Evolutionary conservation across 1,139 yeast genomes (phyloP), one percentile per base, ranked within the genome.

Genomic region (Candida tetrigidarum): DNA sequence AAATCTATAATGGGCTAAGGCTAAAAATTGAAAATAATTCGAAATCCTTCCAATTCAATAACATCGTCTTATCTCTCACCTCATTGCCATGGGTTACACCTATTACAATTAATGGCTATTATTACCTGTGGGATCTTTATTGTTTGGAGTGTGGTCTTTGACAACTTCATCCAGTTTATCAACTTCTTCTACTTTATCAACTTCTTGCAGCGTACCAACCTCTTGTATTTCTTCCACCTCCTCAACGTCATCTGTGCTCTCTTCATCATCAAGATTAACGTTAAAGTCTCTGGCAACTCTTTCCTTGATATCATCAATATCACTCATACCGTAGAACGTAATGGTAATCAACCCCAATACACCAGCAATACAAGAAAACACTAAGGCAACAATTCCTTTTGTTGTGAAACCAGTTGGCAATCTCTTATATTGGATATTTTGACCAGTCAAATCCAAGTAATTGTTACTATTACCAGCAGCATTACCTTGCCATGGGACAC

Each of bases 321-420:
- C 97, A 46, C 78, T 79, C 66, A 84, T 64, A 46, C 92, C 92
- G 57, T 79, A 85, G 44, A 70, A 63, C 45, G 80, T 72, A 50
- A 85, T 83, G 14, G 81, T 67, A 43, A 59, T 67, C 25, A 85
- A 57, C 32, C 92, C 92, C 50, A 71, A 74, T 18, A 84, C 28
- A 12, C 84, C 91, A 37, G 78, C 72, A 10, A 76, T 35, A 35
- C 82, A 71, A 20, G 88, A 83, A 41, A 82, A 60, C 0, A 73
- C 64, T 47, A 85, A 63, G 7, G 90, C 90, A 50, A 83, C 62
- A 58, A 83, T 84, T 37, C 92, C 92, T 62, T 78, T 81, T 18
- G 74, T 58, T 3, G 91, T 84, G 65, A 85, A 85, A 3, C 91
- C 91, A 34, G 69, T 71, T 2, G 92, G 91, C 50, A 85, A 71